Conservation (phyloP, 495 filamentous ascomycete species). For the Neurospora sp. region DNA sequence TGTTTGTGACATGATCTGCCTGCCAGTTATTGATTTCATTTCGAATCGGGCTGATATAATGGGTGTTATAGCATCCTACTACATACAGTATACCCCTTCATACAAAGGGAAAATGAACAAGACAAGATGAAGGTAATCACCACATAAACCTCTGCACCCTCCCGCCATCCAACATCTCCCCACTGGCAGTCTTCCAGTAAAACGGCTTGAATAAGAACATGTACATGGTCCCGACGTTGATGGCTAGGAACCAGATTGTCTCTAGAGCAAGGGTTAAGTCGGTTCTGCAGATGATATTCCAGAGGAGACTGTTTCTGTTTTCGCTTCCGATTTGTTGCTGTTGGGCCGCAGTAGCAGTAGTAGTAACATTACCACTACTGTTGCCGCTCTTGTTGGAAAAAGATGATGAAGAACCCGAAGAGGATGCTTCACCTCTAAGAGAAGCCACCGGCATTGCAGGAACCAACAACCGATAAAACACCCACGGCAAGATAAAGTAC, state of each 20-base stretch:
- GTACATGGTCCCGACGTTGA: constrained; percentile 69
- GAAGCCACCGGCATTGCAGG: constrained; percentile 30
- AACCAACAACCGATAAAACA: constrained; percentile 81
- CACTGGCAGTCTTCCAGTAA: constrained; percentile 48
- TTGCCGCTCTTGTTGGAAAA: background rate
- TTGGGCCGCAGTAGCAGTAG: background rate
- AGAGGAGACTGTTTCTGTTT: background rate
- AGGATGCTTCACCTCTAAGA: background rate
- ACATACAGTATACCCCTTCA: too few species aligned
- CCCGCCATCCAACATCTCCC: constrained; percentile 55
- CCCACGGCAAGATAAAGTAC: constrained; percentile 92
- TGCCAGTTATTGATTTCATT: too few species aligned
- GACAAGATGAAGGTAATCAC: constrained; percentile 18
- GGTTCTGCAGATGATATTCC: background rate
- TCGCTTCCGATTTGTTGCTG: background rate
- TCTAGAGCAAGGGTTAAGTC: constrained; percentile 52
- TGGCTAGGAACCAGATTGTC: constrained; percentile 63
- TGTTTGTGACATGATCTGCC: too few species aligned
- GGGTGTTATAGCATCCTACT: too few species aligned
- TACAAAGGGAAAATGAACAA: background rate
- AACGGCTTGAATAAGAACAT: constrained; percentile 74
- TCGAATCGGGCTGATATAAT: too few species aligned
- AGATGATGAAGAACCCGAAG: background rate
- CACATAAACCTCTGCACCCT: constrained; percentile 89
- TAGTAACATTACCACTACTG: background rate